Base-by-base conservation (phyloP, 163 green algal species). In the Scenedesmus sp. region DNA sequence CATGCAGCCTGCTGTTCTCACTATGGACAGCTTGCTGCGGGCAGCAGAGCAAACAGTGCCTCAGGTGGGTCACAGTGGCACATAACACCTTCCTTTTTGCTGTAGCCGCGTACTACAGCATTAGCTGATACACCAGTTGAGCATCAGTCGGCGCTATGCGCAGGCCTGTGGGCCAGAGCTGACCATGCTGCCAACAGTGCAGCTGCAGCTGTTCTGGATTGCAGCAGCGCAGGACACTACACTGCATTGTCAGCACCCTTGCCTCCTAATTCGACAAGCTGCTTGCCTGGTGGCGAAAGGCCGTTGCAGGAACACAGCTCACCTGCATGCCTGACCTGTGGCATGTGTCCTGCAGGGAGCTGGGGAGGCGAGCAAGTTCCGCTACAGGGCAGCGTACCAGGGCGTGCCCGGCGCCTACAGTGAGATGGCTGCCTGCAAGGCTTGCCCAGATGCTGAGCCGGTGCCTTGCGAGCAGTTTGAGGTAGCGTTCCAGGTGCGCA, bases 391-490 rank as follows among this genome's bases (percentile, higher is more conserved):
- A 4, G 97, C 96, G 0, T 99, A 99, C 91, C 98, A 99, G 90
- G 98, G 98, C 1, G 95, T 98, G 54, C 97, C 98, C 3, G 98
- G 98, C 1, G 98, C 98, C 0, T 99, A 99, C 95, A 98, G 96
- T 90, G 98, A 99, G 93, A 95, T 95, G 81, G 98, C 98, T 2
- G 97, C 97, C 1, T 89, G 95, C 26, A 97, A 97, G 18, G 97
- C 97, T 0, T 99, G 97, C 93, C 97, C 97, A 0, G 96, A 96
- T 18, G 96, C 94, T 34, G 95, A 98, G 82, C 95, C 97, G 7
- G 88, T 99, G 59, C 98, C 98, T 13, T 99, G 98, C 92, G 96
- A 98, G 52, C 96, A 99, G 93, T 99, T 99, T 90, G 98, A 99
- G 91, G 95, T 97, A 6, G 98, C 97, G 2, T 99, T 99, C 89